Evolutionary conservation across 352 stramenopile genomes (phyloP).

Genomic region (Pythium aquatile): DNA sequence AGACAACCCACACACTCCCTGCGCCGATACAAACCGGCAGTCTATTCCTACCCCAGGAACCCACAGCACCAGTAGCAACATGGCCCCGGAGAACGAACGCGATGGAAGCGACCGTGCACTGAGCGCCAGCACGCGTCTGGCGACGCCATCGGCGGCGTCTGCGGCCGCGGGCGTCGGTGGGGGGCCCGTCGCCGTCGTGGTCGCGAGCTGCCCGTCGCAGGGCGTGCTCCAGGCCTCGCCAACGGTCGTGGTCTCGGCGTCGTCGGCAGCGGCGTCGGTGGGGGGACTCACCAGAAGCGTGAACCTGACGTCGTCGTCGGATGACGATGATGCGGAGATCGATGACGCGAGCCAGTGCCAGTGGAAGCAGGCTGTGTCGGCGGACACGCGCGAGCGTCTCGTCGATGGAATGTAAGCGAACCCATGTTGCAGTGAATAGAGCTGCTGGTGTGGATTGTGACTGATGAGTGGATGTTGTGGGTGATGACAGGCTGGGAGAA

Average conservation of each 20-base stretch:
- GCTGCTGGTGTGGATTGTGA: neutral
- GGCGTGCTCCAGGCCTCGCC: conserved; percentile 21
- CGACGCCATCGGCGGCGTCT: conserved; percentile 7
- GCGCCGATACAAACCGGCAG: neutral
- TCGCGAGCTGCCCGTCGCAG: conserved; percentile 17
- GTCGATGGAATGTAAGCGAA: conserved; percentile 32
- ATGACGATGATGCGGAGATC: conserved; percentile 20
- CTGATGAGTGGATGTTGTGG: conserved; percentile 4
- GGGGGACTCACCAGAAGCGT: conserved; percentile 7
- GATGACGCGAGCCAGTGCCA: conserved; percentile 6
- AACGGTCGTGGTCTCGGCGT: conserved; percentile 22
- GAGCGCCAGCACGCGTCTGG: conserved; percentile 13
- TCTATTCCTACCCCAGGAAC: conserved; percentile 16
- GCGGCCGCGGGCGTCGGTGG: conserved; percentile 12
- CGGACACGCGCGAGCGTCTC: conserved; percentile 32
- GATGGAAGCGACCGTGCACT: conserved; percentile 21
- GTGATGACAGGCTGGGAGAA: conserved; percentile 43
- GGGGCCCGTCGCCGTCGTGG: conserved; percentile 19
- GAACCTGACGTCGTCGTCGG: conserved; percentile 17
- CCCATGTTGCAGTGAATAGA: neutral
- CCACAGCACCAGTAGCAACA: conserved; percentile 9
- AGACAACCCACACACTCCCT: conserved; percentile 10
- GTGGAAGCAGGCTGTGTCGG: conserved; percentile 27
- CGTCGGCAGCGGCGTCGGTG: conserved; percentile 12
- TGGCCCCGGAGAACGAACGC: conserved; percentile 22